Percentiles rank a stretch among this genome's conserved stretches.
Evolutionary conservation across 495 filamentous ascomycete species (phyloP).

Genomic region (Tetracladium setigerum): DNA sequence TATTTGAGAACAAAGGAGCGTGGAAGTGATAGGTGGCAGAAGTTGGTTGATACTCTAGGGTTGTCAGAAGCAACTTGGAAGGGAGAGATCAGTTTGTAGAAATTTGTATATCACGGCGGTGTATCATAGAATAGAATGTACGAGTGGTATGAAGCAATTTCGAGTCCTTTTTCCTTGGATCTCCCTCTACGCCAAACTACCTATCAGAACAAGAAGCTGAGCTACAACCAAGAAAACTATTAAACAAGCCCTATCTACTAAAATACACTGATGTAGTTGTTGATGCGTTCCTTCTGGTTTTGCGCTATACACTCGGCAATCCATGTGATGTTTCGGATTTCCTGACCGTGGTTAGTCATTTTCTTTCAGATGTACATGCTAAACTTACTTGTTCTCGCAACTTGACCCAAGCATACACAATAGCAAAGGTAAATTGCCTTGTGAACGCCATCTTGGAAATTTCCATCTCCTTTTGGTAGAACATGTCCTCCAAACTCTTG

Average conservation of each 20-base stretch:
- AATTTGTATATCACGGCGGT: constrained; percentile 2
- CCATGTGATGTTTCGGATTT: constrained; percentile 99
- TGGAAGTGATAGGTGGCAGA: constrained; percentile 80
- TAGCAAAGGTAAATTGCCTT: constrained; percentile 87
- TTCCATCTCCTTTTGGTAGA: constrained; percentile 99
- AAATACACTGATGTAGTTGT: constrained; percentile 98
- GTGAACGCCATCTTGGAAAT: constrained; percentile 92
- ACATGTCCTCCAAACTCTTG: constrained; percentile 92
- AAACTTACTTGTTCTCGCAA: constrained; percentile 84
- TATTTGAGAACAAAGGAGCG: constrained; percentile 87
- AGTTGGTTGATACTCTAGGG: constrained; percentile 73
- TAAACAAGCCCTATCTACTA: constrained; percentile 26
- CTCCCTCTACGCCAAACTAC: constrained; percentile 19
- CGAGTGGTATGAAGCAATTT: constrained; percentile 3
- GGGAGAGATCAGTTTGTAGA: constrained; percentile 72
- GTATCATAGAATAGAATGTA: neutral
- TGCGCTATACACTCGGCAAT: constrained; percentile 99
- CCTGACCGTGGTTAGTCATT: constrained; percentile 34
- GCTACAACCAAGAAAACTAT: neutral
- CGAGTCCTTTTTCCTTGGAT: constrained; percentile 9
- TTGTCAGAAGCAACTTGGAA: constrained; percentile 81
- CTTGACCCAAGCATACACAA: constrained; percentile 98
- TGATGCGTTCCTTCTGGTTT: constrained; percentile 98
- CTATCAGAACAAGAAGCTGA: constrained; percentile 14
- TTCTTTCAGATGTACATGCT: neutral